These are phyloP conservation scores for Fusarium solani-melongenae DNA, from an alignment of 2,329 filamentous ascomycete genomes.

Conservation along the genomic window DNA sequence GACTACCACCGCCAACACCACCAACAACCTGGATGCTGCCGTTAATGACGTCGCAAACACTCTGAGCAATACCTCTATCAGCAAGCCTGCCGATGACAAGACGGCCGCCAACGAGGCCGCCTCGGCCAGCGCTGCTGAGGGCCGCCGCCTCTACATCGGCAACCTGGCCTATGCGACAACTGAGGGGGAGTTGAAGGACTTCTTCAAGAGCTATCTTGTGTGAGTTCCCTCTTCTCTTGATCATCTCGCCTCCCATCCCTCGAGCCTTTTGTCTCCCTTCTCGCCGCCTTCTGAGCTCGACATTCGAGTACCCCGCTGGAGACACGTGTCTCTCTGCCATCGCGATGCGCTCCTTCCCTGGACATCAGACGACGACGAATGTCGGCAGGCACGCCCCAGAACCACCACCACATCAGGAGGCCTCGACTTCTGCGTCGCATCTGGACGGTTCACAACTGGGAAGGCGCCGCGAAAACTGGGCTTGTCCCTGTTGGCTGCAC, in stretches of 20 bases:
- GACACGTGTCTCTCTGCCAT: slow-evolving; percentile 41
- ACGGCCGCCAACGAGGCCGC: slow-evolving; percentile 85
- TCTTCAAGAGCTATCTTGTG: slow-evolving; percentile 99
- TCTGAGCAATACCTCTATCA: slow-evolving; percentile 79
- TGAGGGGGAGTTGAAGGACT: slow-evolving; percentile 99
- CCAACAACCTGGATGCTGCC: slow-evolving; percentile 65
- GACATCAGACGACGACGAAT: slow-evolving; percentile 11
- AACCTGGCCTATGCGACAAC: slow-evolving; percentile 99
- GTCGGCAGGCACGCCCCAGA: slow-evolving; percentile 19
- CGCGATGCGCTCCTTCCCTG: slow-evolving; percentile 20
- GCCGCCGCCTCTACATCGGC: slow-evolving; percentile 99
- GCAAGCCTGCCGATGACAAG: slow-evolving; percentile 64
- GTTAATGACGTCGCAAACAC: slow-evolving; percentile 82
- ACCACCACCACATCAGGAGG: slow-evolving; percentile 7
- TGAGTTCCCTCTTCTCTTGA: slow-evolving; percentile 66
- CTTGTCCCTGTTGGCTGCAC: neutral
- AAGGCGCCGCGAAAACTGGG: neutral
- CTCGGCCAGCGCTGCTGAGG: slow-evolving; percentile 96
- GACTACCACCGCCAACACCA: slow-evolving; percentile 70
- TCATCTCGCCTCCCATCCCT: neutral
- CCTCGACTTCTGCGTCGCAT: neutral
- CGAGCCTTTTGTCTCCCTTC: neutral
- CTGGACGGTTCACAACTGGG: neutral
- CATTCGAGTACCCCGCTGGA: slow-evolving; percentile 17
- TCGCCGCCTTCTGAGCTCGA: neutral